Evolutionary conservation across 495 filamentous ascomycete genomes (phyloP).

Genomic region (Hypoxylon subgilvum): DNA sequence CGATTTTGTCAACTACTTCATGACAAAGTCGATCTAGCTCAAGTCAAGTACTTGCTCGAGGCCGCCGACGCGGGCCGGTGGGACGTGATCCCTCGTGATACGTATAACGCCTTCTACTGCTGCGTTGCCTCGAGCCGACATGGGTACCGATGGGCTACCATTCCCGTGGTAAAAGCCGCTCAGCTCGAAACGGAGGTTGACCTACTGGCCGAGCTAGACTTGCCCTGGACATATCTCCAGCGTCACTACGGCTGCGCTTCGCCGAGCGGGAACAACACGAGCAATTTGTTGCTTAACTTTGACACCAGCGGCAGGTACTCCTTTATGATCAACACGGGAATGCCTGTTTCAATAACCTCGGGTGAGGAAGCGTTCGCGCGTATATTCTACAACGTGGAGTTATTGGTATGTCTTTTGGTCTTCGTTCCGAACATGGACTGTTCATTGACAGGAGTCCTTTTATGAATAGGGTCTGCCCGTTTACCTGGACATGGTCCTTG

Average conservation of each 20-base stretch:
- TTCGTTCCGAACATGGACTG: too few species aligned
- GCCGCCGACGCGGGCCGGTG: constrained; percentile 37
- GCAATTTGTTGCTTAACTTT: constrained; percentile 47
- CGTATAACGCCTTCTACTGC: constrained; percentile 48
- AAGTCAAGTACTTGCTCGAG: constrained; percentile 34
- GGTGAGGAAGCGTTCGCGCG: constrained; percentile 45
- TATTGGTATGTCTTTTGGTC: constrained; percentile 22
- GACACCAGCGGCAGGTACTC: constrained; percentile 31
- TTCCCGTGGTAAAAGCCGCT: constrained; percentile 50
- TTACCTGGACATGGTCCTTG: constrained; percentile 43
- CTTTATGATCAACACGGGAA: constrained; percentile 45
- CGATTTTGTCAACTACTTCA: constrained; percentile 13
- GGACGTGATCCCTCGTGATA: constrained; percentile 38
- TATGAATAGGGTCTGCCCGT: constrained; percentile 38
- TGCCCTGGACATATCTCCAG: constrained; percentile 49
- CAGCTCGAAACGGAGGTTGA: constrained; percentile 48
- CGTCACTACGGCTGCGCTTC: constrained; percentile 45
- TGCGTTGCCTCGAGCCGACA: constrained; percentile 47
- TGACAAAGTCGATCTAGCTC: constrained; percentile 33
- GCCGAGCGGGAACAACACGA: constrained; percentile 46
- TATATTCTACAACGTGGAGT: constrained; percentile 44
- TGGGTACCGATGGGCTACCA: constrained; percentile 53
- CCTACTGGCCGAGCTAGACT: constrained; percentile 45
- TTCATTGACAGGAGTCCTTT: too few species aligned
- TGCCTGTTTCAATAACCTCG: constrained; percentile 35